Conservation (phyloP, 345 rosid genomes). For the Turnera subulata region DNA sequence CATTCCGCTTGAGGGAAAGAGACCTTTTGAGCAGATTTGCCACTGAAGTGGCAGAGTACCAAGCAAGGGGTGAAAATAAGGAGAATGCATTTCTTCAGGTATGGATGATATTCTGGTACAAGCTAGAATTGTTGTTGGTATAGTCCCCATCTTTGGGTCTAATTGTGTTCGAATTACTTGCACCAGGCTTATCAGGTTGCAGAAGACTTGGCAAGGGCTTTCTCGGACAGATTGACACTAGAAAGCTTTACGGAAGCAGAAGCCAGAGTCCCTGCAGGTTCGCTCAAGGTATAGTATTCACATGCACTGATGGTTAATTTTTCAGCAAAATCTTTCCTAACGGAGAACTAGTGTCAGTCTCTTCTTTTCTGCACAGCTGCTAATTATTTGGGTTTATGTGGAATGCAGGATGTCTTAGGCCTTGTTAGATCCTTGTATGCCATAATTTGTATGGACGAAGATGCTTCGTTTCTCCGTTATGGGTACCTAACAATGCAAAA, state of each 20-base stretch:
- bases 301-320: background rate
- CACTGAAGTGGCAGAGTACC: slow-evolving; percentile 50
- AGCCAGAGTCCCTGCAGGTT: slow-evolving; percentile 38
- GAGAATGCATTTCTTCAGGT: slow-evolving; percentile 61
- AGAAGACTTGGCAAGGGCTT: slow-evolving; percentile 76
- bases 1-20: slow-evolving; percentile 71
- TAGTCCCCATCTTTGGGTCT: too few species aligned
- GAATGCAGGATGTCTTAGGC: slow-evolving; percentile 50
- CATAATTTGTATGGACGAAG: too few species aligned
- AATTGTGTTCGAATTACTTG: too few species aligned
- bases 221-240: too few species aligned
- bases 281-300: slow-evolving; percentile 58
- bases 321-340: too few species aligned
- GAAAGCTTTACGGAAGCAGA: slow-evolving; percentile 63
- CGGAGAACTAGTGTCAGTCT: background rate
- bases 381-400: slow-evolving; percentile 1
- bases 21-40: too few species aligned
- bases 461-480: slow-evolving; percentile 66
- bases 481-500: slow-evolving; percentile 59
- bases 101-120: slow-evolving; percentile 18
- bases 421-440: slow-evolving; percentile 67
- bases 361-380: background rate
- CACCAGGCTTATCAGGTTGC: slow-evolving; percentile 74
- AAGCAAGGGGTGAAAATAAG: slow-evolving; percentile 60
- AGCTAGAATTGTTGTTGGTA: slow-evolving; percentile 8